Percentiles rank a stretch among this genome's conserved stretches.
Conservation (phyloP, 164 flowering plant genomes). For the Chimonanthus salicifolius region DNA sequence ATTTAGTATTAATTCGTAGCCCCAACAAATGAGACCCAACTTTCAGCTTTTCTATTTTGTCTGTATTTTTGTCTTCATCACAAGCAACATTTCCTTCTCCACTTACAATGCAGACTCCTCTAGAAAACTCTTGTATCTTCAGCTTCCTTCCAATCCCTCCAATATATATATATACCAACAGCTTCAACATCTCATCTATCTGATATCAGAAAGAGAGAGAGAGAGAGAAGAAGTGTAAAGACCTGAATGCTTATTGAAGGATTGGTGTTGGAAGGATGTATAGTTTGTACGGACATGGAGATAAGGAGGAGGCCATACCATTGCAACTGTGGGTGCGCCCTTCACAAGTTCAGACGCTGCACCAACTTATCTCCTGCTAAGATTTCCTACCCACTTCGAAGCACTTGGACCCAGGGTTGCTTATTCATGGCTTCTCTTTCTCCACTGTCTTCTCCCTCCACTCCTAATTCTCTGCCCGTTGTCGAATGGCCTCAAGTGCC, state of each 20-base stretch:
- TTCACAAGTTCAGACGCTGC: conserved; percentile 25
- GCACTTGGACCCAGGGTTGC: conserved; percentile 12
- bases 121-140: background rate
- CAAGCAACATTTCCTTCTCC: background rate
- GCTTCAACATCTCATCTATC: background rate
- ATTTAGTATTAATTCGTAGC: no score
- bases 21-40: no score
- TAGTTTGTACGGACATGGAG: conserved; percentile 23
- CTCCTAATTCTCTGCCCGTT: background rate
- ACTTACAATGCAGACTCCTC: background rate
- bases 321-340: conserved; percentile 34
- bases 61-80: background rate
- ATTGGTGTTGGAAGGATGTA: conserved; percentile 16
- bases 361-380: background rate
- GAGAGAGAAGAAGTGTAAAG: conserved; percentile 1
- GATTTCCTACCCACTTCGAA: conserved; percentile 8
- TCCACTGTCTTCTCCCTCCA: background rate
- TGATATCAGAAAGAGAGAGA: background rate
- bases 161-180: no score
- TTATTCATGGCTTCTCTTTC: conserved; percentile 6
- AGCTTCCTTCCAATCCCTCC: background rate
- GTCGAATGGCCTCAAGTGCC: background rate
- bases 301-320: conserved; percentile 39
- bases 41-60: background rate
- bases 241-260: conserved; percentile 5